Evolutionary conservation across 176 grass and related monocot species (phyloP), one percentile per base, ranked within the genome.

Genomic region (Carex parvula): DNA sequence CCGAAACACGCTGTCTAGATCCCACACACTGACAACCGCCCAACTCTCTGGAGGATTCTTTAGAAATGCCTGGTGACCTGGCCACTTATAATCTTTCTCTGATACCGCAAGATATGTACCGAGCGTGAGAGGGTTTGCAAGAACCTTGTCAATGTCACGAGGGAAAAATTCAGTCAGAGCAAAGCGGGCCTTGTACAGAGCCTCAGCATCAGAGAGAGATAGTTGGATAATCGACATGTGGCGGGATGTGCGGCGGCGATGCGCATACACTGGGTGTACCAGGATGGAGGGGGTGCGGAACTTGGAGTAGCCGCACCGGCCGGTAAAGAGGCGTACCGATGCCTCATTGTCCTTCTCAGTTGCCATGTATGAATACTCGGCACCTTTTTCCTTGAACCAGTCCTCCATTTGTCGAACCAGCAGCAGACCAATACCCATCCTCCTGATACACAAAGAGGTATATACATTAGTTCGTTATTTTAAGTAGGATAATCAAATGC

Each of bases 281-380:
- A 95, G 93, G 33, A 99, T 92, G 9, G 96, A 95, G 32, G 96
- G 93, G 30, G 91, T 95, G 10, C 96, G 88, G 77, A 99, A 99
- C 89, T 95, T 95, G 85, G 89, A 84, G 91, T 95, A 99, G 13
- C 93, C 89, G 77, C 96, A 99, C 13, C 86, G 66, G 0, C 63
- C 86, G 4, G 89, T 95, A 87, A 99, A 99, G 74, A 99, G 92
- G 0, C 72, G 84, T 26, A 99, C 70, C 10, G 93, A 99, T 63
- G 93, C 89, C 70, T 90, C 88, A 86, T 99, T 99, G 83, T 86
- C 86, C 70, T 79, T 88, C 52, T 95, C 91, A 0, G 96, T 99
- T 0, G 93, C 96, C 96, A 99, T 95, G 86, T 99, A 99, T 0
- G 96, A 88, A 80, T 99, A 95, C 89, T 99, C 89, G 0, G 89